phyloP scores from a whole-genome alignment of 2,329 filamentous ascomycete genomes.

The Colletotrichum chrysophilum region DNA sequence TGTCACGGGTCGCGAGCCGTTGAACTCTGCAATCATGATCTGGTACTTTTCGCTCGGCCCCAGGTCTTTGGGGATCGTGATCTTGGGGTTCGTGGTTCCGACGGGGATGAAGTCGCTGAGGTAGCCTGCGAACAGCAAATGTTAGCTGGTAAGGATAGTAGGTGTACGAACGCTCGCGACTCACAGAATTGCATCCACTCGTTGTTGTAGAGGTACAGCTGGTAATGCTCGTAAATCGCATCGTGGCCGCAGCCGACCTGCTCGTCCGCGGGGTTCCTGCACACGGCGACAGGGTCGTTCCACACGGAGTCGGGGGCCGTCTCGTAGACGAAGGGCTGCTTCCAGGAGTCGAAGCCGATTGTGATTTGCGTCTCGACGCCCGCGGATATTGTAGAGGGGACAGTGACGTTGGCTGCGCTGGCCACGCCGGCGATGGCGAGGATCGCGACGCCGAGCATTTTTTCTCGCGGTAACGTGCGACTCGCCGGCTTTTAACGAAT shows the following conservation, averaged over 20 bases:
- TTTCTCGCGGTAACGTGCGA: not conserved
- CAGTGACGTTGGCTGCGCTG: not conserved
- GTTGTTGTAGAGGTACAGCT: not conserved
- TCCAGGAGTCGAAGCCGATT: constrained; percentile 1
- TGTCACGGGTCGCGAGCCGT: not conserved
- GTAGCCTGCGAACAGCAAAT: not conserved
- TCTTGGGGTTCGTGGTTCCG: not conserved
- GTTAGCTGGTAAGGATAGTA: not conserved
- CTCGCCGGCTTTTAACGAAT: not conserved
- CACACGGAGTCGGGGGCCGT: not conserved
- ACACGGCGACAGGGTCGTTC: not conserved
- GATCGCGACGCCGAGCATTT: not conserved
- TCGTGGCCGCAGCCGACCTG: not conserved
- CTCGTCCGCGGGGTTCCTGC: not conserved
- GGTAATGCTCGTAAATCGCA: constrained; percentile 1
- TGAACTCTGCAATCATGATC: not conserved
- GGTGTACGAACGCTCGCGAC: not conserved
- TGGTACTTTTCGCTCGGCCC: not conserved
- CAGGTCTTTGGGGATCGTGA: not conserved
- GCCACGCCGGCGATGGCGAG: not conserved
- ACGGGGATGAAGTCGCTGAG: not conserved
- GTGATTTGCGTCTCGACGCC: constrained; percentile 7
- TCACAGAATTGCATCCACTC: not conserved
- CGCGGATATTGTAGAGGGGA: not conserved
- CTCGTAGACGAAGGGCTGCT: constrained; percentile 11